A percentile compares a stretch with the other conserved stretches of the same genome.
These are phyloP conservation scores for Meira nashicola DNA, from an alignment of 1,284 basidiomycete genomes.

Conservation along the genomic window DNA sequence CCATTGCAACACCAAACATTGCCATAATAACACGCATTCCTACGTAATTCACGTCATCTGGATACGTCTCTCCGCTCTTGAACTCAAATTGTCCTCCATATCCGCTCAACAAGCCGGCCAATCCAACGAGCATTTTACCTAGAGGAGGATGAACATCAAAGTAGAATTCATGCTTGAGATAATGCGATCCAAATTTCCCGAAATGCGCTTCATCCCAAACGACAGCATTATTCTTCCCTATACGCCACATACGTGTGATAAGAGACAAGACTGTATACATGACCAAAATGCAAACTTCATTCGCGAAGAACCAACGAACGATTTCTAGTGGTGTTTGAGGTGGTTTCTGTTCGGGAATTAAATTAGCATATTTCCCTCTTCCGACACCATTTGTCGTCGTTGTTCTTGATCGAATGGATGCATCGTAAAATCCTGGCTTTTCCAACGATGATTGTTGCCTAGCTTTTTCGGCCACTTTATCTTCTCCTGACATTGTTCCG, in stretches of 20 bases:
- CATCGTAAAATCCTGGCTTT: not conserved
- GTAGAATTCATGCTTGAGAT: constrained; percentile 68
- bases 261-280: constrained; percentile 89
- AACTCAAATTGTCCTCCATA: constrained; percentile 91
- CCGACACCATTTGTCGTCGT: constrained; percentile 6
- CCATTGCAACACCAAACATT: constrained; percentile 87
- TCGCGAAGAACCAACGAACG: constrained; percentile 19
- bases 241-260: constrained; percentile 89
- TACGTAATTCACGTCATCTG: constrained; percentile 78
- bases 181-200: constrained; percentile 67
- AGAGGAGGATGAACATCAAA: constrained; percentile 74
- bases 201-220: constrained; percentile 81
- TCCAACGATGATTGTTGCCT: not conserved
- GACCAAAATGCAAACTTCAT: constrained; percentile 53
- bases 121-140: constrained; percentile 96
- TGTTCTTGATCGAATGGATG: constrained; percentile 8
- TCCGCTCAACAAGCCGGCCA: constrained; percentile 82
- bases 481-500: constrained; percentile 7
- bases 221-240: constrained; percentile 79
- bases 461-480: constrained; percentile 18
- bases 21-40: constrained; percentile 94
- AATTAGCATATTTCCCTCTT: constrained; percentile 36
- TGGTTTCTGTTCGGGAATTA: constrained; percentile 42
- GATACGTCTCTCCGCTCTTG: constrained; percentile 83
- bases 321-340: constrained; percentile 29